Base-by-base conservation (phyloP, 75 land plant genomes). In the Adiantum capillusveneris region DNA sequence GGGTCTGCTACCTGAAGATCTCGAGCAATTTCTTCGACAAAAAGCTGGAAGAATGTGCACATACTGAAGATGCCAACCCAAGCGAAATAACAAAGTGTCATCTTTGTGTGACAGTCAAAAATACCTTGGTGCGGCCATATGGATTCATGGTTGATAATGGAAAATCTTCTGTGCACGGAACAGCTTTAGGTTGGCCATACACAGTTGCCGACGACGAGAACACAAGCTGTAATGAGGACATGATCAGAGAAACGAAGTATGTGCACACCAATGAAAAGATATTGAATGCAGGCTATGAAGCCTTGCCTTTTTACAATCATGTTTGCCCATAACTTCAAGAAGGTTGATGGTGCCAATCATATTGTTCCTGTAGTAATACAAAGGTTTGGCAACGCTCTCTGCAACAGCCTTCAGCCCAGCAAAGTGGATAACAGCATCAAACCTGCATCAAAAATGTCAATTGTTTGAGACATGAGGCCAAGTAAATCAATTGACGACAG, bases 351-450 rank as follows among this genome's bases (percentile, higher is more conserved):
- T 77, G 28, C 97, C 95, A 58, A 85, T 59, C 57, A 89, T 57
- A 73, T 93, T 93, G 64, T 93, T 93, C 58, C 70, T 68, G 62
- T 74, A 89, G 58, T 93, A 93, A 0, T 68, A 64, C 19, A 66
- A 43, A 27, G 98, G 98, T 56, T 81, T 59, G 17, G 65, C 81
- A 46, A 93, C 96, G 77, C 98, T 93, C 72, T 93, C 96, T 0
- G 87, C 98, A 48, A 93, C 96, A 63, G 98, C 98, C 59, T 93
- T 93, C 26, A 89, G 65, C 2, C 89, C 97, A 59, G 89, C 97
- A 79, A 92, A 92, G 70, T 92, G 97, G 48, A 92, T 88, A 25
- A 93, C 98, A 58, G 87, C 98, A 75, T 85, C 96, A 73, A 82
- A 93, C 44, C 96, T 93, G 67, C 64, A 29, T 19, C 20, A n/a